phyloP scores from a whole-genome alignment of 2,329 filamentous ascomycete species.

The Ceratocystis albifundus region DNA sequence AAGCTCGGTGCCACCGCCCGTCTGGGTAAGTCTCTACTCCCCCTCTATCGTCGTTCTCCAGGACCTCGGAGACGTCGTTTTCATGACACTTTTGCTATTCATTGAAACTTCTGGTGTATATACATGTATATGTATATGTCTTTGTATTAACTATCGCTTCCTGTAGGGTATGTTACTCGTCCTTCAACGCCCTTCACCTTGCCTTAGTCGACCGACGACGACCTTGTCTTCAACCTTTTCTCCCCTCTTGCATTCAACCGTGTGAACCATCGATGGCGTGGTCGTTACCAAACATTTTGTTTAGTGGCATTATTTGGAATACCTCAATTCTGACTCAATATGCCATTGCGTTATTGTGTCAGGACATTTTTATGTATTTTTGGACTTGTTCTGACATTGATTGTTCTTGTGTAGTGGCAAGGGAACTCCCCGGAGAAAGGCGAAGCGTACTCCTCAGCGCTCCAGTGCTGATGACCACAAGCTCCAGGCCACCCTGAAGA shows the following conservation, averaged over 20 bases:
- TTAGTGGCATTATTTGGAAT: slow-evolving; percentile 1
- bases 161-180: slow-evolving; percentile 22
- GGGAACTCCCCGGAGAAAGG: slow-evolving; percentile 92
- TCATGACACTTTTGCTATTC: slow-evolving; percentile 2
- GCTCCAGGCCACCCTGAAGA: slow-evolving; percentile 93
- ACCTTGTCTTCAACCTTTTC: slow-evolving; percentile 14
- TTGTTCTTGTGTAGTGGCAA: slow-evolving; percentile 55
- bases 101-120: not conserved
- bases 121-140: slow-evolving; percentile 21
- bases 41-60: not conserved
- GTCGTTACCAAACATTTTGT: slow-evolving; percentile 27
- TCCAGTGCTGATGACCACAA: slow-evolving; percentile 98
- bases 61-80: not conserved
- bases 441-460: slow-evolving; percentile 93
- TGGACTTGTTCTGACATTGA: slow-evolving; percentile 16
- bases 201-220: not conserved
- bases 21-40: slow-evolving; percentile 51
- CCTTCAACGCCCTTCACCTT: slow-evolving; percentile 9
- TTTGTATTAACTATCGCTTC: slow-evolving; percentile 24
- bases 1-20: slow-evolving; percentile 45
- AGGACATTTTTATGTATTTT: slow-evolving; percentile 21
- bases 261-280: slow-evolving; percentile 20
- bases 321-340: not conserved
- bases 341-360: not conserved
- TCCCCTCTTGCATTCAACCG: slow-evolving; percentile 2